These are phyloP conservation scores for Microdochium trichocladiopsis DNA, from an alignment of 2,329 filamentous ascomycete species.

Conservation along the genomic window DNA sequence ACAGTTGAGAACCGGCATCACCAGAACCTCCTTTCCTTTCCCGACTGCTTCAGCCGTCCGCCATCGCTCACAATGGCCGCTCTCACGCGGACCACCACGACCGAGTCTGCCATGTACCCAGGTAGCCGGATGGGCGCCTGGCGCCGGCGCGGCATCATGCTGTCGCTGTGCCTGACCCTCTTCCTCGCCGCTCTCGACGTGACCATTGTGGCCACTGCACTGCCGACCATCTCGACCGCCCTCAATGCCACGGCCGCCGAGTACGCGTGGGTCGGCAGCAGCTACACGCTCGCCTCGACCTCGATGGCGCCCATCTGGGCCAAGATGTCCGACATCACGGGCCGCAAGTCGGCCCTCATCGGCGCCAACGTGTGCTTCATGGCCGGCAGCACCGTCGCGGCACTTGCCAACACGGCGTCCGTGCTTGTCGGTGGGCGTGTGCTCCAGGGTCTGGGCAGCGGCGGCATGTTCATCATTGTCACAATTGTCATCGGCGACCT, in stretches of 20 bases:
- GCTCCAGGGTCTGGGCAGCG: constrained; percentile 26
- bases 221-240: constrained; percentile 38
- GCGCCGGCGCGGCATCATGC: constrained; percentile 3
- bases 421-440: constrained; percentile 27
- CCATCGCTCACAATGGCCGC: background rate
- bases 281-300: constrained; percentile 54
- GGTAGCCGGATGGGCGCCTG: constrained; percentile 1
- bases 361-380: constrained; percentile 25
- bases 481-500: constrained; percentile 29
- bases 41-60: no score
- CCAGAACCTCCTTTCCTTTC: no score
- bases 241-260: constrained; percentile 44
- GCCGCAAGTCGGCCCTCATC: constrained; percentile 30
- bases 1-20: no score
- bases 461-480: constrained; percentile 26
- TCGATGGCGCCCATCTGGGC: constrained; percentile 54
- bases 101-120: background rate
- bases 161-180: constrained; percentile 3
- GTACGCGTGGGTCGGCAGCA: constrained; percentile 61
- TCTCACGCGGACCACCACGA: background rate
- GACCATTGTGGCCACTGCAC: constrained; percentile 37
- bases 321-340: constrained; percentile 33
- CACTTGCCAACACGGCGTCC: constrained; percentile 18
- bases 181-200: constrained; percentile 4
- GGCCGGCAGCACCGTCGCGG: constrained; percentile 26